Evolutionary conservation across 2,329 filamentous ascomycete species (phyloP).

Genomic region (Curvularia lunata): DNA sequence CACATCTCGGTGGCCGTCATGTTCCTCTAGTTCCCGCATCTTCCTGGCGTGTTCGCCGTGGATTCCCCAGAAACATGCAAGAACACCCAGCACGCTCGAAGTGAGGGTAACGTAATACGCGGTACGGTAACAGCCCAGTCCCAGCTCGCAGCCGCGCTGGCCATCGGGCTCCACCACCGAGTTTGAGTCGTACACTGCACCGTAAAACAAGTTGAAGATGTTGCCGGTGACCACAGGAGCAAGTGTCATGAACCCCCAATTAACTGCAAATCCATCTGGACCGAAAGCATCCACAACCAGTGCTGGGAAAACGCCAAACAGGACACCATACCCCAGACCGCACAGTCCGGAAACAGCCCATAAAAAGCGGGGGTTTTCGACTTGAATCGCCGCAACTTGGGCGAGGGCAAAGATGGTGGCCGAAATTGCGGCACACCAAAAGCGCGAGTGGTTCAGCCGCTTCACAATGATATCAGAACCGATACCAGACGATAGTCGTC

Average conservation of each 20-base stretch:
- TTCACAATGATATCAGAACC: conserved; percentile 92
- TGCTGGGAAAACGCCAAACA: conserved; percentile 93
- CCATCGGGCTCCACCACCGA: conserved; percentile 72
- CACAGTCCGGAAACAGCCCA: conserved; percentile 81
- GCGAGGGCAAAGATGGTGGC: conserved; percentile 78
- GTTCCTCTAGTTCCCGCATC: conserved; percentile 42
- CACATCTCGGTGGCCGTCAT: conserved; percentile 41
- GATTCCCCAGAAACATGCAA: conserved; percentile 74
- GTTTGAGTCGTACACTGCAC: conserved; percentile 80
- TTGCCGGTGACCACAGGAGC: conserved; percentile 88
- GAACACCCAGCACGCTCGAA: conserved; percentile 72
- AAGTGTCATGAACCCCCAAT: conserved; percentile 95
- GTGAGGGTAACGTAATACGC: conserved; percentile 82
- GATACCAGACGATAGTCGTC: conserved; percentile 74
- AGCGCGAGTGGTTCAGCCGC: conserved; percentile 76
- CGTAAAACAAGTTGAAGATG: conserved; percentile 91
- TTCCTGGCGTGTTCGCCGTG: conserved; percentile 58
- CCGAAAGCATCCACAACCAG: conserved; percentile 88
- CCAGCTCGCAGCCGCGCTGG: conserved; percentile 76
- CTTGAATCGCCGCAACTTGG: conserved; percentile 75
- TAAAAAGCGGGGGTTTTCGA: conserved; percentile 78
- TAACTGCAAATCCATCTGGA: conserved; percentile 85
- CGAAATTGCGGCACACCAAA: conserved; percentile 88
- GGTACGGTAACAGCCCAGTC: conserved; percentile 77
- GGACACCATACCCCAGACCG: conserved; percentile 87